Conservation (phyloP, 2,329 filamentous ascomycete species). For the Colletotrichum eleusines region DNA sequence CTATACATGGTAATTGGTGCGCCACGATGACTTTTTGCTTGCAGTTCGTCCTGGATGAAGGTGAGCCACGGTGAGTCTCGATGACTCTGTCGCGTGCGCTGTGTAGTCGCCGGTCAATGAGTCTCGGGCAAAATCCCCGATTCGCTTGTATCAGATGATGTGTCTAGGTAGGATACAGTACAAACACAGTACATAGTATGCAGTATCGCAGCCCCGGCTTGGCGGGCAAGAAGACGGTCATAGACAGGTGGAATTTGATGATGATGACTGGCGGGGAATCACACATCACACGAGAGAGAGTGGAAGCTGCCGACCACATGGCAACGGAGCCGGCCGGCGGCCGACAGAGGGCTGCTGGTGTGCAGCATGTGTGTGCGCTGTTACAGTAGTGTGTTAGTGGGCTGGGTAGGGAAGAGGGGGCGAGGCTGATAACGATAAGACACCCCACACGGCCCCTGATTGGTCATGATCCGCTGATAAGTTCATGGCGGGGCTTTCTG, state of each 20-base stretch:
- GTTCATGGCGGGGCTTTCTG: slow-evolving; percentile 25
- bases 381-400: too few relatives aligned
- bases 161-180: too few relatives aligned
- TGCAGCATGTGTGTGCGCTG: background rate
- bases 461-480: slow-evolving; percentile 30
- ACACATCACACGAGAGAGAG: background rate
- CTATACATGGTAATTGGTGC: too few relatives aligned
- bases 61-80: slow-evolving; percentile 18
- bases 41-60: background rate
- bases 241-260: background rate
- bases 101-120: background rate
- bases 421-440: slow-evolving; percentile 35
- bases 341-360: slow-evolving; percentile 25
- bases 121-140: background rate
- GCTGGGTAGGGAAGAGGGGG: slow-evolving; percentile 11
- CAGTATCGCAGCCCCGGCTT: background rate
- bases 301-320: slow-evolving; percentile 35
- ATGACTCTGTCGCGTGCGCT: background rate
- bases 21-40: background rate
- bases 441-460: slow-evolving; percentile 30
- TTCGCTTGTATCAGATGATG: background rate
- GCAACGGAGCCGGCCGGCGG: slow-evolving; percentile 40
- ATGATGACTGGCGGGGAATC: background rate
- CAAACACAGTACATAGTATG: too few relatives aligned
- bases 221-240: background rate